Base-by-base conservation (phyloP, 2,329 filamentous ascomycete genomes). In the Cyclaneusma minus region DNA sequence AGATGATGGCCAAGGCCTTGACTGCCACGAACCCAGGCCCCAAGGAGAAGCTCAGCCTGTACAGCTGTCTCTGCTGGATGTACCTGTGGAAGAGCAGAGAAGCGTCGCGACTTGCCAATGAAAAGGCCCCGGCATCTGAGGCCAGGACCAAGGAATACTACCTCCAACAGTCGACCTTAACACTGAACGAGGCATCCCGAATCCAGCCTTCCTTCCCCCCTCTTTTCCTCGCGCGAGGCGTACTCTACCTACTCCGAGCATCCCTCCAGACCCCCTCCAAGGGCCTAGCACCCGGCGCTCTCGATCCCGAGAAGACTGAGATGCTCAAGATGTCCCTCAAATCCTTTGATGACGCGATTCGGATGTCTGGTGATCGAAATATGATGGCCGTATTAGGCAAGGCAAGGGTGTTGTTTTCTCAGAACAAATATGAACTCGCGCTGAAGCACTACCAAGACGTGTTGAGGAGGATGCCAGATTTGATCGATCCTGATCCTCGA, bases 191-290 rank as follows among this genome's bases (percentile, higher is more conserved):
- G 43, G 87, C 89, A n/a, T 81, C 81, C 12, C 75, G 85, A 32
- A 78, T 95, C 46, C 94, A 89, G 49, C 87, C 89, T 7, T 77
- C 82, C 0, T 94, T 91, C 38, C 80, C 85, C 5, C 85, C 89
- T 18, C 68, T 95, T 1, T 91, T 85, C 45, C 68, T 98, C 25
- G 87, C 87, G 12, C 77, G 87, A 22, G 89, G 89, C 29, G 85
- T 94, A 17, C 63, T 95, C 22, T 77, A 81, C 32, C 71, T 98
- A 6, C 66, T 98, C 13, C 78, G 81, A 43, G 83, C 91, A 16
- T 93, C 89, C 1, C 58, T 91, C 10, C 79, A 84, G 44, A 66
- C 72, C 1, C 82, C 79, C 1, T 68, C 80, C 2, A 83, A 81
- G 39, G 54, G 67, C 2, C 59, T 65, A 4, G 65, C 66, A 5